Evolutionary conservation across 1,284 basidiomycete species (phyloP).

Genomic region (Sporisorium iseilematis-ciliati): DNA sequence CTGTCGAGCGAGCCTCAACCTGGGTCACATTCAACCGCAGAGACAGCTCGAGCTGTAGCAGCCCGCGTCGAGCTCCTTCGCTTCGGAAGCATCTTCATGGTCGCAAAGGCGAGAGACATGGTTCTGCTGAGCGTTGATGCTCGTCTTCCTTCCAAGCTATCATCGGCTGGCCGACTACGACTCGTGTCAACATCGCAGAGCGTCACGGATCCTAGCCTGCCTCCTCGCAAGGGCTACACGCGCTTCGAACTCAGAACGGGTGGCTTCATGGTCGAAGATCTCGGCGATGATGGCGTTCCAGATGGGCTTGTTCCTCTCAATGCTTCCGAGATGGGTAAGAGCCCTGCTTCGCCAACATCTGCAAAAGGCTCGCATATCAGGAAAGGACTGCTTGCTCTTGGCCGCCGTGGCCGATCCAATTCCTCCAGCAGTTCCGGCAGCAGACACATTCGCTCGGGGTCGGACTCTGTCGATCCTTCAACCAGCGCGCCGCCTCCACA

Average conservation of each 20-base stretch:
- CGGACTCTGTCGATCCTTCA: constrained; percentile 4
- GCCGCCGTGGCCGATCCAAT: constrained; percentile 28
- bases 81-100: constrained; percentile 64
- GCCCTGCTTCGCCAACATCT: constrained; percentile 17
- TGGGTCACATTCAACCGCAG: constrained; percentile 1
- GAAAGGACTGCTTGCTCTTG: constrained; percentile 33
- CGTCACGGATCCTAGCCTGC: constrained; percentile 44
- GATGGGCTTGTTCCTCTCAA: not conserved
- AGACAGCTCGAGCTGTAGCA: constrained; percentile 28
- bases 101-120: constrained; percentile 63
- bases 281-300: constrained; percentile 51
- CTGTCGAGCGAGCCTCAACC: constrained; percentile 20
- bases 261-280: constrained; percentile 64
- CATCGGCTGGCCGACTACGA: constrained; percentile 27
- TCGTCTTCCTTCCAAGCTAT: constrained; percentile 36
- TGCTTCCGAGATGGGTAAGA: constrained; percentile 21
- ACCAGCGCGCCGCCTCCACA: not conserved
- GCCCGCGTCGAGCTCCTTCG: constrained; percentile 53
- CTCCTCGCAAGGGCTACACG: constrained; percentile 56
- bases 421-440: constrained; percentile 32
- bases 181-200: constrained; percentile 56
- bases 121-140: constrained; percentile 58
- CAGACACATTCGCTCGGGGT: constrained; percentile 18
- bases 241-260: constrained; percentile 57
- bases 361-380: constrained; percentile 34